Base-by-base conservation (phyloP, 768 basidiomycete species). In the Suillus weaverae region DNA sequence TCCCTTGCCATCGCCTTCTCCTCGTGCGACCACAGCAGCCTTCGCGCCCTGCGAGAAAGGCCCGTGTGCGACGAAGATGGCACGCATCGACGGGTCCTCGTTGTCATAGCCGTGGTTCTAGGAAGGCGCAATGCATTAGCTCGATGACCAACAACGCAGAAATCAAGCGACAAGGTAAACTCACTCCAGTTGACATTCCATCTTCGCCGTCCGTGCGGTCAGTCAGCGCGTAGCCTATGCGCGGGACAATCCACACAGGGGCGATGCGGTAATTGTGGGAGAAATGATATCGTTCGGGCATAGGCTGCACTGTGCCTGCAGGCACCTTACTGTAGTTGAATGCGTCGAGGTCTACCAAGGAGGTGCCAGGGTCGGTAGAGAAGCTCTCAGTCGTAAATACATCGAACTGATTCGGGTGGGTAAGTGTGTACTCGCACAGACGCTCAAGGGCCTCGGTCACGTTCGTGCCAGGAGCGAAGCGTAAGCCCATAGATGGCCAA, bases 31-130 rank as follows among this genome's bases (percentile, higher is more conserved):
- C 61, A 88, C 81, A 4, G 81, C 77, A 63, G 75, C 63, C 75
- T 94, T 95, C 61, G 87, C 82, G 50, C 85, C 83, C 13, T 85
- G 77, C 16, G 90, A 87, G 75, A 95, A 95, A 0, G 95, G 95
- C 1, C 95, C 95, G 72, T 95, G 93, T 11, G 93, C 94, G 64
- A 97, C 89, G 75, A 97, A 96, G 73, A 94, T 89, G 2, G 94
- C 94, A 60, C 88, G 86, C 95, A 97, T 97, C 7, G 89, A 81
- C 14, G 80, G 71, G 48, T 88, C 86, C 20, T 83, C 74, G 68
- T 95, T 95, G 74, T 96, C 94, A 72, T 95, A 97, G 7, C 95
- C 95, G 70, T 97, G 95, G 65, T 88, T 94, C 91, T 93, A 69
- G 68, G 60, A 20, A 22, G 26, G 39, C 20, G 30, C 18, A 13